A percentile compares a stretch with the other conserved stretches of the same genome.
Conservation (phyloP, 1,284 basidiomycete species). For the Inonotus hispidus region DNA sequence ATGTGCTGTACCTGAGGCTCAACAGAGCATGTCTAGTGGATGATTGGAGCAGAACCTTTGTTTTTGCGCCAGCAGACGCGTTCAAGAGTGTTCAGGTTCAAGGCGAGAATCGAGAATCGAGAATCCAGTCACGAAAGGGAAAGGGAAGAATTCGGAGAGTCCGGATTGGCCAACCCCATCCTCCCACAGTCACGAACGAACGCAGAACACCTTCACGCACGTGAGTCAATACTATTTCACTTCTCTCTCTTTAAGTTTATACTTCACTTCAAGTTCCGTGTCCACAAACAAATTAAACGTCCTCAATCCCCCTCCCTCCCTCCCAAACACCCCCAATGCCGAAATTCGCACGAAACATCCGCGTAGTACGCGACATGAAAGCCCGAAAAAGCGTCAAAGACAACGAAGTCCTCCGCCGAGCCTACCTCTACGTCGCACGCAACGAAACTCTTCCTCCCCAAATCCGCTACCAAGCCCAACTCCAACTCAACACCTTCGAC, state of each 20-base stretch:
- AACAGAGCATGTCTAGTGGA: slow-evolving; percentile 7
- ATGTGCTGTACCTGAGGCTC: slow-evolving; percentile 5
- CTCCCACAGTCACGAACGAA: not conserved
- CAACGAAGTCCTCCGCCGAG: slow-evolving; percentile 77
- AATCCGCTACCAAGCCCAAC: slow-evolving; percentile 92
- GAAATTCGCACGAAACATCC: slow-evolving; percentile 38
- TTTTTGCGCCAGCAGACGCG: not conserved
- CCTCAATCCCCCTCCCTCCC: too few relatives aligned
- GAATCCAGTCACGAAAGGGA: not conserved
- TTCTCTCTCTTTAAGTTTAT: too few relatives aligned
- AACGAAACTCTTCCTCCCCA: slow-evolving; percentile 81
- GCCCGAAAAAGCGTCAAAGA: slow-evolving; percentile 64
- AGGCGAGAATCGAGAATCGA: too few relatives aligned
- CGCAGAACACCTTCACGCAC: too few relatives aligned
- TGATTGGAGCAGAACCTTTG: not conserved
- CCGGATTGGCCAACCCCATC: not conserved
- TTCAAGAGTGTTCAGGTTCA: not conserved
- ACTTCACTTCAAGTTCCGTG: too few relatives aligned
- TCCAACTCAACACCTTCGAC: slow-evolving; percentile 86
- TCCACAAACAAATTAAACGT: too few relatives aligned
- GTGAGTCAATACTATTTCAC: too few relatives aligned
- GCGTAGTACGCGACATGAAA: slow-evolving; percentile 73
- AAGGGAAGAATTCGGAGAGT: not conserved
- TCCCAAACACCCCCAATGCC: too few relatives aligned
- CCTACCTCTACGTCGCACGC: slow-evolving; percentile 86